Conservation (phyloP, 2,329 filamentous ascomycete genomes). For the Decorospora gaudefroyi region DNA sequence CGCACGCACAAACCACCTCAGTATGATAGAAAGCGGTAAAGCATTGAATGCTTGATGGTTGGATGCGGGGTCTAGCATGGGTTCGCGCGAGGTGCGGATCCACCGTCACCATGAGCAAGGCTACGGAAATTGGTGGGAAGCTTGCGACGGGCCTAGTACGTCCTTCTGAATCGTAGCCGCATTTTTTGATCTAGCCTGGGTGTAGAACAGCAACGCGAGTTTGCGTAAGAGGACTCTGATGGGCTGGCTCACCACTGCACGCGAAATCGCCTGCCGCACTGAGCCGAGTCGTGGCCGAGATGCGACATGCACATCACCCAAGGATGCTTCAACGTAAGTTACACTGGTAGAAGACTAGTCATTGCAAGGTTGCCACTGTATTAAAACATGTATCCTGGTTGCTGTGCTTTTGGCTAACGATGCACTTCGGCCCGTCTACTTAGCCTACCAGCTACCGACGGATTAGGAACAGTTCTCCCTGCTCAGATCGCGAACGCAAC, state of each 20-base stretch:
- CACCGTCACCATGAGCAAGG: constrained; percentile 34
- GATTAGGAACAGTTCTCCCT: constrained; percentile 19
- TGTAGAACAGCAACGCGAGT: constrained; percentile 24
- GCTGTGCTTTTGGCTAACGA: constrained; percentile 20
- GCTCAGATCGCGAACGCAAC: constrained; percentile 25
- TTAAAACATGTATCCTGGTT: constrained; percentile 29
- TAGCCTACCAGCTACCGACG: constrained; percentile 20
- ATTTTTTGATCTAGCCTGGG: constrained; percentile 38
- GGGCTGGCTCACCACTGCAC: constrained; percentile 14
- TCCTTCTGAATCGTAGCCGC: constrained; percentile 37
- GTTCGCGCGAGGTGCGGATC: constrained; percentile 41
- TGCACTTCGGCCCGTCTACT: constrained; percentile 32
- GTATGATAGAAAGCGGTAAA: constrained; percentile 29
- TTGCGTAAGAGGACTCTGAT: constrained; percentile 23
- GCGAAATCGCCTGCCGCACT: constrained; percentile 29
- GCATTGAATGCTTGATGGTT: constrained; percentile 28
- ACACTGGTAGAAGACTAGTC: constrained; percentile 21
- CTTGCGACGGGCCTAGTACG: constrained; percentile 35
- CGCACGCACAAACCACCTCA: too few relatives aligned
- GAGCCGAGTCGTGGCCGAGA: constrained; percentile 39
- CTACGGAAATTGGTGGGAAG: constrained; percentile 29
- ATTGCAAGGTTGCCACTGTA: constrained; percentile 37
- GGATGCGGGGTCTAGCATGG: constrained; percentile 45
- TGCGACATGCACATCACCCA: constrained; percentile 28
- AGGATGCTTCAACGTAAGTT: constrained; percentile 18